These are phyloP conservation scores for Phytophthora capsici DNA, from an alignment of 352 stramenopile species.

Conservation along the genomic window DNA sequence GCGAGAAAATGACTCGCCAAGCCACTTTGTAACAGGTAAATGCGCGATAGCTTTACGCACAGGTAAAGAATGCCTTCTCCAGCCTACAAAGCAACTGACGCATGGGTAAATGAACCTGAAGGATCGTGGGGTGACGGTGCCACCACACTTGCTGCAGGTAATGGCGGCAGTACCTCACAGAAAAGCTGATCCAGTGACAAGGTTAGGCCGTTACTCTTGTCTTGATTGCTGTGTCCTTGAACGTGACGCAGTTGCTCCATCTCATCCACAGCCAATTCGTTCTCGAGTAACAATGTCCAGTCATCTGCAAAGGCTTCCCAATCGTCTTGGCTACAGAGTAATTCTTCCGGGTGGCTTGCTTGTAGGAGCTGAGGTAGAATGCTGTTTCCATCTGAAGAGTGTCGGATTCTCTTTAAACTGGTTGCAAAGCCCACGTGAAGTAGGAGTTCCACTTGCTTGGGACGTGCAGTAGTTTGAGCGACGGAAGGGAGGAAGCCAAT, in stretches of 20 bases:
- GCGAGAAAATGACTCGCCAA: constrained; percentile 46
- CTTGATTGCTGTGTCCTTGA: constrained; percentile 18
- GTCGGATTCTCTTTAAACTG: constrained; percentile 43
- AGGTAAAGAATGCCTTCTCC: neutral
- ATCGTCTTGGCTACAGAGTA: constrained; percentile 60
- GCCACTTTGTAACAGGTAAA: constrained; percentile 3
- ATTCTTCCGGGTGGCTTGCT: constrained; percentile 38
- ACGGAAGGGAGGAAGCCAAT: constrained; percentile 68
- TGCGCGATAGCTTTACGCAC: neutral
- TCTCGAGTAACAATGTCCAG: constrained; percentile 58
- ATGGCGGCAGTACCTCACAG: constrained; percentile 40
- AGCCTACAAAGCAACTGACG: constrained; percentile 35
- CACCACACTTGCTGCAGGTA: constrained; percentile 33
- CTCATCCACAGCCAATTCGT: constrained; percentile 65
- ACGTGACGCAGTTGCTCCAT: constrained; percentile 51
- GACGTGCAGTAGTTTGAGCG: constrained; percentile 55
- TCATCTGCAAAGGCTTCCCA: constrained; percentile 68
- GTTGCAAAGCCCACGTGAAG: constrained; percentile 78
- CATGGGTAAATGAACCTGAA: constrained; percentile 23
- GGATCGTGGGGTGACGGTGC: constrained; percentile 34
- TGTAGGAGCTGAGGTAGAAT: constrained; percentile 34
- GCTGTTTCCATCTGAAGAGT: neutral
- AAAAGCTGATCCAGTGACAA: constrained; percentile 41
- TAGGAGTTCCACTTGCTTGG: constrained; percentile 58
- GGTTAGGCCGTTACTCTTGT: constrained; percentile 12